phyloP scores from a whole-genome alignment of 2,329 filamentous ascomycete species.

The Penicillium olsonii region DNA sequence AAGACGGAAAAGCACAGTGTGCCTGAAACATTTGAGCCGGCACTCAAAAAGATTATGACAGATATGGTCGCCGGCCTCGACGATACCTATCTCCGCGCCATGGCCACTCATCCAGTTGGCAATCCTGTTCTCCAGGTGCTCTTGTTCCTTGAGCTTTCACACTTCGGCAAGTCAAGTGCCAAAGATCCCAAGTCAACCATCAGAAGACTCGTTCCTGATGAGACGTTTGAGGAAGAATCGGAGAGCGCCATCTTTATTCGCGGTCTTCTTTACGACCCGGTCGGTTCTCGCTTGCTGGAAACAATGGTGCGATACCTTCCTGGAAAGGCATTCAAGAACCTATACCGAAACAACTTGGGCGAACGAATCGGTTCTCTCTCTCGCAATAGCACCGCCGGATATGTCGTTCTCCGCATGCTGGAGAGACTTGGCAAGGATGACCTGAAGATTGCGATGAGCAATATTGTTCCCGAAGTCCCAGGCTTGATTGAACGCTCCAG shows the following conservation, averaged over 20 bases:
- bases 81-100: constrained; percentile 74
- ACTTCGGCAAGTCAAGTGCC: constrained; percentile 67
- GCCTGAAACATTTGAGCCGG: constrained; percentile 74
- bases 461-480: constrained; percentile 71
- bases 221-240: constrained; percentile 69
- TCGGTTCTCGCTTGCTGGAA: constrained; percentile 88
- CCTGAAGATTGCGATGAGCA: constrained; percentile 69
- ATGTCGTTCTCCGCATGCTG: constrained; percentile 79
- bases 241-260: constrained; percentile 81
- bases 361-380: constrained; percentile 77
- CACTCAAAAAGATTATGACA: constrained; percentile 77
- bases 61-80: constrained; percentile 76
- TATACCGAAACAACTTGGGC: constrained; percentile 79
- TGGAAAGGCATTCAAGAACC: constrained; percentile 84
- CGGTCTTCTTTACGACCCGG: constrained; percentile 81
- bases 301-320: constrained; percentile 78
- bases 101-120: constrained; percentile 85
- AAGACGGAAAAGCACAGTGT: constrained; percentile 59
- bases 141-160: constrained; percentile 78
- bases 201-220: constrained; percentile 76
- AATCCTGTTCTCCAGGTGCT: constrained; percentile 92
- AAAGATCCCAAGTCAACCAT: constrained; percentile 70
- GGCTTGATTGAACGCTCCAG: constrained; percentile 73
- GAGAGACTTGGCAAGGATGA: constrained; percentile 86
- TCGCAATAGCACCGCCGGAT: constrained; percentile 86